Percentiles rank a stretch among this genome's conserved stretches.
These are phyloP conservation scores for Phanerodontia chrysosporium DNA, from an alignment of 768 basidiomycete genomes.

Conservation along the genomic window DNA sequence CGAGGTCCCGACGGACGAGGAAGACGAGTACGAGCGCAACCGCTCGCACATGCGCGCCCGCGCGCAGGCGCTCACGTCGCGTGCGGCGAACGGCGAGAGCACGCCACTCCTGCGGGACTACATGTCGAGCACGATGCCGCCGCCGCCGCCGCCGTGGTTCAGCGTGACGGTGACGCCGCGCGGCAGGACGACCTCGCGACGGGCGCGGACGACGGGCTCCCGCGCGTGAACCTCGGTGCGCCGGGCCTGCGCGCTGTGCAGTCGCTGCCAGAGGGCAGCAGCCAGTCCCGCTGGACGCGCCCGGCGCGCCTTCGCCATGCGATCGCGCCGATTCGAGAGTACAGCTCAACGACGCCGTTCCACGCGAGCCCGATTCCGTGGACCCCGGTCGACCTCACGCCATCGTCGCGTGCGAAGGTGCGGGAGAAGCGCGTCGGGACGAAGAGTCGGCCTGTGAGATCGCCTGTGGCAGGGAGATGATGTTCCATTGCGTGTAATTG, in stretches of 20 bases:
- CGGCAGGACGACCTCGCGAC: background rate
- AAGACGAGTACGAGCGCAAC: constrained; percentile 53
- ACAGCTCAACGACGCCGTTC: background rate
- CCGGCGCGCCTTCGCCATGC: background rate
- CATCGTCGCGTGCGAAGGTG: background rate
- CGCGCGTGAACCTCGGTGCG: background rate
- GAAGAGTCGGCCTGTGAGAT: background rate
- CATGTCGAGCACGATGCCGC: background rate
- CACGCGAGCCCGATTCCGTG: constrained; percentile 6
- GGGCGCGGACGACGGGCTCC: background rate
- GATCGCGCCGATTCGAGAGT: background rate
- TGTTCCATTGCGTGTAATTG: background rate
- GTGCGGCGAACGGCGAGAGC: background rate
- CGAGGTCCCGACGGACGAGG: constrained; percentile 58
- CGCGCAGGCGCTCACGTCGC: constrained; percentile 14
- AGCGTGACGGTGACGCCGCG: background rate
- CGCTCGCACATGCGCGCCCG: constrained; percentile 35
- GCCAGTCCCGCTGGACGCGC: background rate
- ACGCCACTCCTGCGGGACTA: background rate
- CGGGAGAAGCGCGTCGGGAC: background rate
- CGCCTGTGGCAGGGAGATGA: constrained; percentile 7
- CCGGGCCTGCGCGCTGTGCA: background rate
- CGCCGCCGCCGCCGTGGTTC: background rate
- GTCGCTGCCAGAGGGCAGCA: background rate
- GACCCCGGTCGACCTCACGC: background rate